phyloP scores from a whole-genome alignment of 2,329 filamentous ascomycete species.

The Xylaria digitata region DNA sequence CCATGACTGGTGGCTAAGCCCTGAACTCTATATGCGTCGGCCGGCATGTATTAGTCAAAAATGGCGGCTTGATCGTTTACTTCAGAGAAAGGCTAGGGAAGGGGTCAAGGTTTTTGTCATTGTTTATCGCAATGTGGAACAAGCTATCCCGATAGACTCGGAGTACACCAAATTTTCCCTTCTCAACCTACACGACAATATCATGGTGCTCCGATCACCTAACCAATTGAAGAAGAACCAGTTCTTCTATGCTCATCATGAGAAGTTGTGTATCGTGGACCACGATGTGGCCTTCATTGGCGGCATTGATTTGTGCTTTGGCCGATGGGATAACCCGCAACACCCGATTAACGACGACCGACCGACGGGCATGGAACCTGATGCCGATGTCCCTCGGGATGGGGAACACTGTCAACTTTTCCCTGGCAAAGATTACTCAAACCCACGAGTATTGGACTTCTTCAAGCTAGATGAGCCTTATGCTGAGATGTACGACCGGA shows the following conservation, averaged over 20 bases:
- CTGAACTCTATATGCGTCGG: constrained; percentile 92
- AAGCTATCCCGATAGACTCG: constrained; percentile 96
- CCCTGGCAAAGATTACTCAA: constrained; percentile 98
- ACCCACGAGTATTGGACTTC: constrained; percentile 94
- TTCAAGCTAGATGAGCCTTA: constrained; percentile 93
- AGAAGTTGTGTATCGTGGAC: constrained; percentile 97
- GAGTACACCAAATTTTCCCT: constrained; percentile 98
- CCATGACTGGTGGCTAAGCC: constrained; percentile 98
- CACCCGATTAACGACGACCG: constrained; percentile 93
- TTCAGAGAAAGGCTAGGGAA: constrained; percentile 93
- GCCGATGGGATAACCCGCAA: constrained; percentile 95
- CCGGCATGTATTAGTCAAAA: constrained; percentile 97
- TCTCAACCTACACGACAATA: constrained; percentile 93
- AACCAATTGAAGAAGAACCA: constrained; percentile 99
- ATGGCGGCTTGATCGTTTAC: constrained; percentile 91
- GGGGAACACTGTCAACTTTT: constrained; percentile 95
- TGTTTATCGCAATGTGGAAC: constrained; percentile 97
- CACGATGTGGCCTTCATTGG: constrained; percentile 96
- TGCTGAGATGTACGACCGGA: constrained; percentile 98
- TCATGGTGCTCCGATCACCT: constrained; percentile 94
- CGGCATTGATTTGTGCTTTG: constrained; percentile 96
- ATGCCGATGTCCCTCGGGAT: constrained; percentile 79
- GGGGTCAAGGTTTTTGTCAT: constrained; percentile 98
- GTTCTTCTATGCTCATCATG: constrained; percentile 99
- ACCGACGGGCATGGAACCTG: constrained; percentile 89